Evolutionary conservation across 345 rosid species (phyloP), one percentile per base, ranked within the genome.

Genomic region (Aegle marmelos): DNA sequence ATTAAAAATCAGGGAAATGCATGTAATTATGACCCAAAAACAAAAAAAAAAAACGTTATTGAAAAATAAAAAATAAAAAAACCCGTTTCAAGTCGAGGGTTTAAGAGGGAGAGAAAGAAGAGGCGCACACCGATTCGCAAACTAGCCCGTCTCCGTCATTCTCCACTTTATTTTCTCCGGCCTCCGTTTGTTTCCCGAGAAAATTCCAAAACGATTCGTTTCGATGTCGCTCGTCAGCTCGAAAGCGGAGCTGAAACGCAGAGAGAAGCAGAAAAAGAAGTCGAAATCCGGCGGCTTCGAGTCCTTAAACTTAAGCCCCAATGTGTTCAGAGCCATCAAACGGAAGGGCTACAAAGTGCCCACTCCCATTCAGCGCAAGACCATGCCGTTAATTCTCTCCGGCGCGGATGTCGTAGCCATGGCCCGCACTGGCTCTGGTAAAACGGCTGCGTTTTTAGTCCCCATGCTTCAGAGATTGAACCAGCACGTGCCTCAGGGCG

Each of bases 381-480:
- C 99, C 67, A 94, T 96, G 98, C 99, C 99, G 1, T 83, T 94
- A 64, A 96, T 94, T 65, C 97, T 96, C 78, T 82, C 97, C 53
- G 99, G 99, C n/a, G 76, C 76, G 72, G 99, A 96, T 13, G 97
- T 94, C 75, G 99, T 96, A 10, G 98, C 99, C 73, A 96, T 96
- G 99, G 97, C 99, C 6, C 90, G 99, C 27, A 96, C 99, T 2
- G 99, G 99, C 64, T 96, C 99, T 4, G 99, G 99, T 1, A 96
- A 96, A 79, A 96, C 98, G 21, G 98, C 98, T 0, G 99, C 98
- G 16, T 96, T 96, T 79, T 85, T 96, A 17, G 81, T 96, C 13
- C 99, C 99, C 7, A 94, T 96, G 99, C 86, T 96, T 16, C 92
- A 96, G 91, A 90, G 81, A 86, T 87, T 96, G 45, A 87, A 89